Conservation (phyloP, 2,329 filamentous ascomycete species). For the Fusarium buxicola region DNA sequence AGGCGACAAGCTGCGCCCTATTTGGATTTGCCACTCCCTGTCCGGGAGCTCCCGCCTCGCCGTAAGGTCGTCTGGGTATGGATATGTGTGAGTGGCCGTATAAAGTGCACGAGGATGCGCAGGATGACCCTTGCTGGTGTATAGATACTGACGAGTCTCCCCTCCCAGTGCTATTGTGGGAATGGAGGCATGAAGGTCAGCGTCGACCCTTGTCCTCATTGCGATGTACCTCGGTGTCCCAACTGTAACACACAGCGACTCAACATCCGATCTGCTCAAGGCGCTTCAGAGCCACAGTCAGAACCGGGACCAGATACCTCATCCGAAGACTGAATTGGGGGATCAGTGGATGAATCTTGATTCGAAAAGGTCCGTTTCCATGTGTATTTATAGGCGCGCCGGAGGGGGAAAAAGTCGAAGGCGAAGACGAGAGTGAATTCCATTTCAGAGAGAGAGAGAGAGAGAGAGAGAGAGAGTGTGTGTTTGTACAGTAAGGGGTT, state of each 20-base stretch:
- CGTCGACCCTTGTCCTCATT: slow-evolving; percentile 30
- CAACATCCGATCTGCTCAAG: slow-evolving; percentile 2
- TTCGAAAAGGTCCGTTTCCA: not conserved
- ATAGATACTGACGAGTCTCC: slow-evolving; percentile 14
- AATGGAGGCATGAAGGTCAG: slow-evolving; percentile 30
- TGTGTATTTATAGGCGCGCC: not conserved
- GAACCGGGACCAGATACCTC: no score
- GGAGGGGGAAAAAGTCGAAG: not conserved
- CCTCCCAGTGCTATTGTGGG: slow-evolving; percentile 25
- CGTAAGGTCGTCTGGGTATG: slow-evolving; percentile 3
- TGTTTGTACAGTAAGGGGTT: not conserved
- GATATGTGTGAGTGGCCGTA: slow-evolving; percentile 1
- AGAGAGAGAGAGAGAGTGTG: no score
- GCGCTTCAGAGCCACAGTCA: not conserved
- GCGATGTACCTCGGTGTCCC: slow-evolving; percentile 23
- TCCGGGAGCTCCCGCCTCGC: not conserved
- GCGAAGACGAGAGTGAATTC: not conserved
- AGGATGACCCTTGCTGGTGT: not conserved
- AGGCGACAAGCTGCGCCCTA: not conserved
- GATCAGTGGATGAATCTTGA: not conserved
- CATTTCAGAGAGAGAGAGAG: no score
- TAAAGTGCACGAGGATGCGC: no score
- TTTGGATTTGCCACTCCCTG: not conserved
- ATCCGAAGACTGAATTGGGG: not conserved
- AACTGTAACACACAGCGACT: slow-evolving; percentile 28